A percentile compares a stretch with the other conserved stretches of the same genome.
phyloP scores from a whole-genome alignment of 2,329 filamentous ascomycete genomes.

The Eurotiales sp. region DNA sequence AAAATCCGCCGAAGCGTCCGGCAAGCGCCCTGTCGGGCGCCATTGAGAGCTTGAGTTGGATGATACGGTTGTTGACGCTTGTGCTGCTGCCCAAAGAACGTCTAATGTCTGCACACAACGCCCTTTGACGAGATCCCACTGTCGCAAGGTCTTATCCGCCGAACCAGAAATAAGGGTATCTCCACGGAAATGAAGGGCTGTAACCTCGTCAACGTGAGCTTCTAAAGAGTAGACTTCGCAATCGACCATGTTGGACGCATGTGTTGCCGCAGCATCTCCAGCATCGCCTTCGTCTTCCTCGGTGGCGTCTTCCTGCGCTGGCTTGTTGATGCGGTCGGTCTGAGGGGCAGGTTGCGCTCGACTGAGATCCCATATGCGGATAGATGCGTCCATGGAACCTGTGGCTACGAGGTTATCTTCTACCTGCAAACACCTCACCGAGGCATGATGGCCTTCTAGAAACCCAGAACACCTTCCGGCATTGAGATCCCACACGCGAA shows the following conservation, averaged over 20 bases:
- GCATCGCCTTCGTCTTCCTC: constrained; percentile 45
- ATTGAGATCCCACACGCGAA: constrained; percentile 95
- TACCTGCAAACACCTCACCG: constrained; percentile 86
- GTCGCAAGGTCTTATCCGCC: constrained; percentile 91
- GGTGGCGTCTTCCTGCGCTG: constrained; percentile 43
- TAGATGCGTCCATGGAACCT: constrained; percentile 90
- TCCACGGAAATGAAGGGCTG: constrained; percentile 83
- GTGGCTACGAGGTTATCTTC: constrained; percentile 95
- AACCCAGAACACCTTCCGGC: constrained; percentile 86
- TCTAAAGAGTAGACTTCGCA: constrained; percentile 85
- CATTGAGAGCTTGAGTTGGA: constrained; percentile 57
- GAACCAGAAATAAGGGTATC: constrained; percentile 92
- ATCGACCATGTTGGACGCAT: constrained; percentile 76
- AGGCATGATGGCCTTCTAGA: constrained; percentile 90
- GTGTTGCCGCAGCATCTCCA: constrained; percentile 65
- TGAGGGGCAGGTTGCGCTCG: constrained; percentile 74
- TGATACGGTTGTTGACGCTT: constrained; percentile 69
- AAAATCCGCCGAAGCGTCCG: constrained; percentile 75
- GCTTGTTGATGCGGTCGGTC: constrained; percentile 51
- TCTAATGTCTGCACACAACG: constrained; percentile 95
- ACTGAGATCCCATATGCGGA: constrained; percentile 91
- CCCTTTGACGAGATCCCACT: constrained; percentile 98
- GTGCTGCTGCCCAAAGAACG: constrained; percentile 95
- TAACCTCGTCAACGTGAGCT: constrained; percentile 90
- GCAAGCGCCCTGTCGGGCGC: constrained; percentile 63